phyloP scores from a whole-genome alignment of 495 filamentous ascomycete genomes.

The Staphylotrichum tortipilum region DNA sequence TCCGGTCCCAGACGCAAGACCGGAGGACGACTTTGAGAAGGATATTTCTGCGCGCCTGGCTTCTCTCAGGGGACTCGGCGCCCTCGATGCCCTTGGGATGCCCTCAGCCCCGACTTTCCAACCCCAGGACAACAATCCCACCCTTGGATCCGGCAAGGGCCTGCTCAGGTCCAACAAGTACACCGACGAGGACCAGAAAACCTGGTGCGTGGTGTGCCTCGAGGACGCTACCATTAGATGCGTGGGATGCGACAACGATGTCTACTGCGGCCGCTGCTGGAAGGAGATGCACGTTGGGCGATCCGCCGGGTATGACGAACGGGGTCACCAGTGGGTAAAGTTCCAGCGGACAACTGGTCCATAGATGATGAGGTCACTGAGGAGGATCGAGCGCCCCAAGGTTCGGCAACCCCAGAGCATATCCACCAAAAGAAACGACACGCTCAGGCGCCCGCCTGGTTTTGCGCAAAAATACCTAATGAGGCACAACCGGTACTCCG shows the following conservation, averaged over 20 bases:
- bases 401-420: too few species aligned
- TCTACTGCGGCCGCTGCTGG: slow-evolving; percentile 62
- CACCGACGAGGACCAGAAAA: slow-evolving; percentile 55
- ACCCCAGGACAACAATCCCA: slow-evolving; percentile 23
- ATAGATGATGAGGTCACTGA: too few species aligned
- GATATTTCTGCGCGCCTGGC: slow-evolving; percentile 34
- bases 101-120: slow-evolving; percentile 48
- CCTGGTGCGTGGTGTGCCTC: slow-evolving; percentile 63
- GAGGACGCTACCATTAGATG: slow-evolving; percentile 57
- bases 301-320: slow-evolving; percentile 48
- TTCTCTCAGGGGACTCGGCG: slow-evolving; percentile 27
- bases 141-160: neutral
- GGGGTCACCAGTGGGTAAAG: slow-evolving; percentile 39
- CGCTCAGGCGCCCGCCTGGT: too few species aligned
- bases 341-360: slow-evolving; percentile 16
- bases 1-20: slow-evolving; percentile 2
- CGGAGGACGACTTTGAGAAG: slow-evolving; percentile 24
- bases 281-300: slow-evolving; percentile 57
- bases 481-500: too few species aligned
- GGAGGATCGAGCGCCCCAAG: too few species aligned
- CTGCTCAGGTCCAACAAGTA: slow-evolving; percentile 20
- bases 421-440: neutral
- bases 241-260: slow-evolving; percentile 53
- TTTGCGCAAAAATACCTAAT: too few species aligned
- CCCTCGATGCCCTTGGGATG: slow-evolving; percentile 34